Evolutionary conservation across 2,329 filamentous ascomycete genomes (phyloP).

Genomic region (Penicillium sp.): DNA sequence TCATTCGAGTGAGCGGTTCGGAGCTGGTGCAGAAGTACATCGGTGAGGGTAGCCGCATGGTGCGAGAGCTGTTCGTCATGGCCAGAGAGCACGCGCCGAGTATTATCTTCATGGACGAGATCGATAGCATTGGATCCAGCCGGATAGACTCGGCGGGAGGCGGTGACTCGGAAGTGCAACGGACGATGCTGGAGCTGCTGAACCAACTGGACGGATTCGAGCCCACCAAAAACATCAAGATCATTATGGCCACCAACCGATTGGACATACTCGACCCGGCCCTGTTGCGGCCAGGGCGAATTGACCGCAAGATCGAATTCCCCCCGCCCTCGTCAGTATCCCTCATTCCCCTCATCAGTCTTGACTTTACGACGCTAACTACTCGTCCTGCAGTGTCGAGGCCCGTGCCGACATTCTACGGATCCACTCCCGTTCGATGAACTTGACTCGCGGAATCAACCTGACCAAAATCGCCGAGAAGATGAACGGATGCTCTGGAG

Average conservation of each 20-base stretch:
- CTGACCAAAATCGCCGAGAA: constrained; percentile 98
- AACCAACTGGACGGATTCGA: constrained; percentile 99
- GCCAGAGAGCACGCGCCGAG: constrained; percentile 94
- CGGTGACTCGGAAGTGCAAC: constrained; percentile 95
- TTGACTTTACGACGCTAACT: constrained; percentile 17
- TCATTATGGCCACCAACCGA: constrained; percentile 99
- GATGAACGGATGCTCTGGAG: constrained; percentile 98
- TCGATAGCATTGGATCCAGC: constrained; percentile 96
- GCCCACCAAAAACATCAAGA: constrained; percentile 99
- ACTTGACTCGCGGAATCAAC: constrained; percentile 95
- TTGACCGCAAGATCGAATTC: constrained; percentile 99
- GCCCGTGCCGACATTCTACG: constrained; percentile 95
- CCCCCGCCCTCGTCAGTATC: constrained; percentile 73
- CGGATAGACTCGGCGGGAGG: constrained; percentile 93
- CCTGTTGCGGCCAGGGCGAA: constrained; percentile 89
- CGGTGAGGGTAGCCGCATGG: constrained; percentile 96
- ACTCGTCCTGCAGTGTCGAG: constrained; percentile 60
- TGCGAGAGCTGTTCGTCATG: constrained; percentile 98
- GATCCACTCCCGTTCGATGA: constrained; percentile 98
- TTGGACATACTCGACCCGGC: constrained; percentile 96
- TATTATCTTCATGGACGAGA: constrained; percentile 99
- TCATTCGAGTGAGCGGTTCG: constrained; percentile 93
- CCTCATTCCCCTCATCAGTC: not conserved
- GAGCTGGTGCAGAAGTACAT: constrained; percentile 99
- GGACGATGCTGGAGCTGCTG: constrained; percentile 96